These are phyloP conservation scores for Apiotrichum akiyoshidainum DNA, from an alignment of 1,284 basidiomycete genomes.

Conservation along the genomic window DNA sequence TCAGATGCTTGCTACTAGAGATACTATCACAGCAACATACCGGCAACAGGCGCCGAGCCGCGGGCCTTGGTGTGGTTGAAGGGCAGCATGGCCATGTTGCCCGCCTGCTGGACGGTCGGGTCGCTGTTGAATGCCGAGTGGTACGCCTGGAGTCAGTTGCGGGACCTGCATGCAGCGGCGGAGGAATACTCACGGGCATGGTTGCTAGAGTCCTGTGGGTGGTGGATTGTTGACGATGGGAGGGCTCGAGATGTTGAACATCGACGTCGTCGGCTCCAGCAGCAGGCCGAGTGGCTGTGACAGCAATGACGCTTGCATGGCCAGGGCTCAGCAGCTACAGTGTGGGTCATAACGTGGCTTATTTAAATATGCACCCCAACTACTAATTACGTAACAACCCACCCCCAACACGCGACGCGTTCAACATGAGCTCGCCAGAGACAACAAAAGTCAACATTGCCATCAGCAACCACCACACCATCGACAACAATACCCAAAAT, in stretches of 20 bases:
- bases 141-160: constrained; percentile 66
- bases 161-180: too few relatives aligned
- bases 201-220: constrained; percentile 6
- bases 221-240: neutral
- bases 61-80: constrained; percentile 79
- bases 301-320: constrained; percentile 15
- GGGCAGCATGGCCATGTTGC: constrained; percentile 86
- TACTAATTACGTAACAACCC: neutral
- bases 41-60: constrained; percentile 73
- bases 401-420: constrained; percentile 2
- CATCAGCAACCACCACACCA: neutral
- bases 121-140: constrained; percentile 93
- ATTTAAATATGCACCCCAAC: constrained; percentile 7
- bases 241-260: neutral
- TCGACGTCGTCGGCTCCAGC: neutral
- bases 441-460: neutral
- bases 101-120: constrained; percentile 73
- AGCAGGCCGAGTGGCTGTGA: neutral
- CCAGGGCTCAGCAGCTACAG: neutral
- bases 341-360: neutral
- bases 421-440: neutral
- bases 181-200: constrained; percentile 30
- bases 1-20: neutral
- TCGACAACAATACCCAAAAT: neutral
- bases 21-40: constrained; percentile 57